phyloP scores from a whole-genome alignment of 495 filamentous ascomycete genomes.

The Tuber calosporum region DNA sequence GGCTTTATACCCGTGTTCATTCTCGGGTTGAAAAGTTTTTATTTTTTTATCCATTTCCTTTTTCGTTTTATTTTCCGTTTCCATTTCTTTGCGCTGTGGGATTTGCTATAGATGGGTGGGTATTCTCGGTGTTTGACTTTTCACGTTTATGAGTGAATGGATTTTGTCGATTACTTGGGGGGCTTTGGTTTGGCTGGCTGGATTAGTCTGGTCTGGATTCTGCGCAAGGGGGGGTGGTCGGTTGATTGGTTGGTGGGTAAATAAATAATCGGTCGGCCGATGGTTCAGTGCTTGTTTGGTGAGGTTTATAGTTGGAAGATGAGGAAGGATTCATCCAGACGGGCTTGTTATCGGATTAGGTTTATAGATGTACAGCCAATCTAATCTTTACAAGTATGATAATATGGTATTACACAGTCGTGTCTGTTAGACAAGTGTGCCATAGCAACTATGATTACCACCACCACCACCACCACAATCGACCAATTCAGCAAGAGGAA shows the following conservation, averaged over 20 bases:
- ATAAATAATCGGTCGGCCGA: background rate
- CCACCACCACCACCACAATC: too few species aligned
- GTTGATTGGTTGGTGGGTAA: background rate
- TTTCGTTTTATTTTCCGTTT: background rate
- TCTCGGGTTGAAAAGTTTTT: constrained; percentile 10
- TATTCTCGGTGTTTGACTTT: constrained; percentile 6
- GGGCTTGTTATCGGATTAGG: background rate
- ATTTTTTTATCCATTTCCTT: constrained; percentile 1
- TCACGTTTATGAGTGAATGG: constrained; percentile 2
- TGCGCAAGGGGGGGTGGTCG: background rate
- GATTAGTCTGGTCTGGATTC: background rate
- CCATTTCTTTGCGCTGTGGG: constrained; percentile 5
- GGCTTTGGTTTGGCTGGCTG: background rate
- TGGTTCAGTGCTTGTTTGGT: background rate
- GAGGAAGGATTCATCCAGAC: background rate
- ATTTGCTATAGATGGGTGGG: constrained; percentile 10
- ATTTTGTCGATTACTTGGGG: background rate
- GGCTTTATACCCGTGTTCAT: constrained; percentile 3
- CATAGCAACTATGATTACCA: too few species aligned
- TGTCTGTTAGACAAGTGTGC: too few species aligned
- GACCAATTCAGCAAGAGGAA: too few species aligned
- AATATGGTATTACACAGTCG: background rate
- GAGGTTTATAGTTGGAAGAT: background rate
- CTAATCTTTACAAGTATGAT: constrained; percentile 3
- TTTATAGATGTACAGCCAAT: constrained; percentile 4